Conservation (phyloP, 169 alveolate genomes). For the Plasmodium falciparum region DNA sequence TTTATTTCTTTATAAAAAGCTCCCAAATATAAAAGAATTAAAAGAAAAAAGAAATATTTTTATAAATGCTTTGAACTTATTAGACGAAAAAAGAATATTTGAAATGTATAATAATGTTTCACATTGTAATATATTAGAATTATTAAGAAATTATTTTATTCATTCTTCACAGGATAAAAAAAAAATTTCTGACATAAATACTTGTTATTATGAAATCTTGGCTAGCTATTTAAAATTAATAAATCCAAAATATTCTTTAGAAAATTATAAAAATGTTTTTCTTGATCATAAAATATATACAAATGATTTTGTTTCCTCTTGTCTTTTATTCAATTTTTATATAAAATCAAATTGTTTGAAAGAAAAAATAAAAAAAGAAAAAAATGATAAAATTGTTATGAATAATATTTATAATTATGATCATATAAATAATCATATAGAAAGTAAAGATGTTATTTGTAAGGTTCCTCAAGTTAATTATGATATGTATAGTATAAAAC, state of each 20-base stretch:
- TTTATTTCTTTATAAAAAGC: slow-evolving; percentile 11
- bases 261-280: not conserved
- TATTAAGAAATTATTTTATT: slow-evolving; percentile 16
- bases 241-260: not conserved
- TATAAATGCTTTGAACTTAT: not conserved
- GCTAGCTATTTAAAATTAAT: slow-evolving; percentile 29
- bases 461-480: not conserved
- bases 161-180: not conserved
- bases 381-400: not conserved
- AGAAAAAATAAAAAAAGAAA: not conserved
- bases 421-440: too few species aligned
- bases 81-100: slow-evolving; percentile 5
- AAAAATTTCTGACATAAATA: not conserved
- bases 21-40: slow-evolving; percentile 30
- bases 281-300: not conserved
- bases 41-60: not conserved
- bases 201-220: slow-evolving; percentile 14
- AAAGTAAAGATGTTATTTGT: not conserved
- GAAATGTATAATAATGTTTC: slow-evolving; percentile 13
- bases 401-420: not conserved
- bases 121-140: slow-evolving; percentile 9
- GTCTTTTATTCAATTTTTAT: not conserved
- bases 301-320: not conserved
- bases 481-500: slow-evolving; percentile 18
- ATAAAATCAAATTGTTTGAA: not conserved